A percentile compares a stretch with the other conserved stretches of the same genome.
Evolutionary conservation across 305 asterid genomes (phyloP).

Genomic region (Ilex paraguariensis): DNA sequence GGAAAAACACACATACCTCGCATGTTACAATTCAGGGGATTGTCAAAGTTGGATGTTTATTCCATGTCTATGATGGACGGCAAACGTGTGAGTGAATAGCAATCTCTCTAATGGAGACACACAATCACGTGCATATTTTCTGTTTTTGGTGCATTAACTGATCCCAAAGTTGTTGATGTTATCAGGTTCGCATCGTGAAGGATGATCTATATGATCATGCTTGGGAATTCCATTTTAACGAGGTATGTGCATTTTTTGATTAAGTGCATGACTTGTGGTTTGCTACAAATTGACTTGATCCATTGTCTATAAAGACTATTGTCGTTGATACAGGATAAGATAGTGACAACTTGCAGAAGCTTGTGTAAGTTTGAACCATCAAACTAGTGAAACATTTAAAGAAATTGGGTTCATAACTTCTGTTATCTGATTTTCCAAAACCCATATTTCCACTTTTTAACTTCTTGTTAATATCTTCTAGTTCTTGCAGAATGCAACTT

Average conservation of each 20-base stretch:
- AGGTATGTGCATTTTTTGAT: conserved; percentile 37
- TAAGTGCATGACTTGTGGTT: neutral
- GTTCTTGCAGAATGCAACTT: no score
- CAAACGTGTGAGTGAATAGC: conserved; percentile 48
- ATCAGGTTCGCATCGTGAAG: conserved; percentile 61
- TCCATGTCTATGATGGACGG: conserved; percentile 62
- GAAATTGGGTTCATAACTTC: no score
- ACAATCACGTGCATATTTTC: neutral
- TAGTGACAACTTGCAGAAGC: neutral
- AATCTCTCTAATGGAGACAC: neutral
- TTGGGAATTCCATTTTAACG: conserved; percentile 75
- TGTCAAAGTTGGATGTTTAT: conserved; percentile 52
- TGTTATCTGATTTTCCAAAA: no score
- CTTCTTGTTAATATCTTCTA: no score
- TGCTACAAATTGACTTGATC: neutral
- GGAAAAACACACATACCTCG: conserved; percentile 86
- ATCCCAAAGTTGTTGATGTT: conserved; percentile 16
- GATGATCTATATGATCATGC: conserved; percentile 70
- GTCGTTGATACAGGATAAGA: neutral
- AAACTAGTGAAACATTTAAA: neutral
- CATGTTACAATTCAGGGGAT: conserved; percentile 41
- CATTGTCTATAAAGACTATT: no score
- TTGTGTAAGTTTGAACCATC: neutral
- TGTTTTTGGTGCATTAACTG: conserved; percentile 15
- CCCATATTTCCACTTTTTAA: no score